Evolutionary conservation across 768 basidiomycete species (phyloP), one percentile per base, ranked within the genome.

Genomic region (Krasilnikovozyma curviuscula): DNA sequence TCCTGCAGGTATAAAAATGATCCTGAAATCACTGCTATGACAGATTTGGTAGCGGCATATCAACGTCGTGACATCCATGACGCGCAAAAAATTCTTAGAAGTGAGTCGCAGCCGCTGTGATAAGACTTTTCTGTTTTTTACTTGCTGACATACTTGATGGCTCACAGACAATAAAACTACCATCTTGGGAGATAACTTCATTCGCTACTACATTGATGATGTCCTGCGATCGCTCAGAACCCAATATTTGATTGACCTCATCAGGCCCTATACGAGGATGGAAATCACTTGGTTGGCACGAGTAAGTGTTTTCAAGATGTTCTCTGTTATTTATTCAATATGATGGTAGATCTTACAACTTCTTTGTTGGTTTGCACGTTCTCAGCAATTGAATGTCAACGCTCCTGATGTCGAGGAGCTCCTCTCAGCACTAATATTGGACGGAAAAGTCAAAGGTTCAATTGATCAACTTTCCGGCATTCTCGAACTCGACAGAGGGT

Each of bases 1-100:
- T 9, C 14, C 16, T 8, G 6, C 54, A 86, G 84, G 49, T 91
- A 93, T 66, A 95, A 95, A 70, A 83, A 75, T 45, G 84, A 97
- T 59, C 78, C 86, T 9, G 82, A 98, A 64, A 97, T 98, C 62
- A 84, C 79, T 48, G 93, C 93, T 6, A 95, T 98, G 91, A 97
- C 91, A 1, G 83, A 83, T 58, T 72, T 98, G 23, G 93, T 98
- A 14, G 80, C 84, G 54, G 93, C 93, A 0, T 98, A 98, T 65
- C 91, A 97, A 60, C 74, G 83, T 35, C 76, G 89, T 50, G 89
- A 97, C 60, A 91, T 97, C 1, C 89, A 95, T 63, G 73, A 81
- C n/a, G 93, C 93, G 0, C 91, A 98, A 68, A 89, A 79, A 69
- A 93, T 98, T 53, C 63, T 98, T 46, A 74, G 78, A 67, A 84